Conservation (phyloP, 2,329 filamentous ascomycete genomes). For the Trichophaea hybrida region DNA sequence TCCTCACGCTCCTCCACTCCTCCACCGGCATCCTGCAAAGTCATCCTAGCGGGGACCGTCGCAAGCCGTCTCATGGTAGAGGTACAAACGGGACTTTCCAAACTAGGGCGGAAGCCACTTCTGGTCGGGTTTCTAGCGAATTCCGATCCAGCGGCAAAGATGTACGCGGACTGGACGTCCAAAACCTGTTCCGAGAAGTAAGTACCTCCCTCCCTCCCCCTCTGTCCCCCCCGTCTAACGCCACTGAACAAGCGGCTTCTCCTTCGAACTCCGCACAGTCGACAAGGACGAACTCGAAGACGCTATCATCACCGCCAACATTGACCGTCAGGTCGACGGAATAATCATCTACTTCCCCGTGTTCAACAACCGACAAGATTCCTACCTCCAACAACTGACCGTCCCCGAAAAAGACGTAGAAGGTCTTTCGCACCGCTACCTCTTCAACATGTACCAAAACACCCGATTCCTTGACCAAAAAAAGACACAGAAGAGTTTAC, state of each 20-base stretch:
- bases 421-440: conserved; percentile 80
- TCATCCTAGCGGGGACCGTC: conserved; percentile 75
- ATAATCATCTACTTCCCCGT: conserved; percentile 99
- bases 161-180: conserved; percentile 94
- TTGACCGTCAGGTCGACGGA: conserved; percentile 42
- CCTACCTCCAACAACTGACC: conserved; percentile 90
- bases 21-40: conserved; percentile 55
- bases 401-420: conserved; percentile 87
- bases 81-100: conserved; percentile 43
- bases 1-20: neutral
- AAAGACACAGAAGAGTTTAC: conserved; percentile 72
- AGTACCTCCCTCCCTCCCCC: conserved; percentile 32
- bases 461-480: conserved; percentile 79
- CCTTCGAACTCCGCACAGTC: conserved; percentile 70
- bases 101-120: conserved; percentile 43
- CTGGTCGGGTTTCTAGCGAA: conserved; percentile 89
- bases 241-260: conserved; percentile 64
- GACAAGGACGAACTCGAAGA: conserved; percentile 84
- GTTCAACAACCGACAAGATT: conserved; percentile 76
- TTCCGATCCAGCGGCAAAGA: conserved; percentile 72
- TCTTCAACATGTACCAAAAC: conserved; percentile 99
- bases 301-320: conserved; percentile 70
- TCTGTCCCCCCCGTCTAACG: conserved; percentile 2
- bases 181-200: conserved; percentile 95
- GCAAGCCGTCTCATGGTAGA: conserved; percentile 65